A percentile compares a stretch with the other conserved stretches of the same genome.
Evolutionary conservation across 345 rosid species (phyloP).

Genomic region (Psidium friedrichsthalianum): DNA sequence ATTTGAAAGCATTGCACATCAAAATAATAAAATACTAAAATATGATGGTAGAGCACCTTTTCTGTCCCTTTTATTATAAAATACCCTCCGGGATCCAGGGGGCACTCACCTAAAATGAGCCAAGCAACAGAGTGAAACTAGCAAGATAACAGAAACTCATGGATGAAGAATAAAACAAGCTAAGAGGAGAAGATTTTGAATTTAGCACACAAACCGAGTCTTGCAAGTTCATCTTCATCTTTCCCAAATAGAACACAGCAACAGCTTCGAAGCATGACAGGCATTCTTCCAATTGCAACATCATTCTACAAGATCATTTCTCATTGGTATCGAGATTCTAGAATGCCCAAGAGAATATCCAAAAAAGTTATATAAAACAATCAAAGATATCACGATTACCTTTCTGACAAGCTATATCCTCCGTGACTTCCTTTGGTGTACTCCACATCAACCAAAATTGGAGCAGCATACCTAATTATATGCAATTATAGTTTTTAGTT

Average conservation of each 20-base stretch:
- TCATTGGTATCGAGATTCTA: background rate
- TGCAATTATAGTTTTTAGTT: background rate
- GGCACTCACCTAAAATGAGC: conserved; percentile 75
- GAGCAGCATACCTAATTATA: conserved; percentile 65
- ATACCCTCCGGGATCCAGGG: conserved; percentile 96
- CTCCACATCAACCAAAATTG: conserved; percentile 65
- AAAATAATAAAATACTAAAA: background rate
- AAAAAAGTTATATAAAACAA: background rate
- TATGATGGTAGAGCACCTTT: conserved; percentile 34
- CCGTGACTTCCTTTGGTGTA: conserved; percentile 46
- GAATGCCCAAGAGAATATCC: background rate
- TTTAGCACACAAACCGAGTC: conserved; percentile 47
- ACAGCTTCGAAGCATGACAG: conserved; percentile 81
- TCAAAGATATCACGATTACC: conserved; percentile 26
- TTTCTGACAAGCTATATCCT: conserved; percentile 15
- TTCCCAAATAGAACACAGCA: conserved; percentile 65
- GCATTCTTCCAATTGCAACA: conserved; percentile 74
- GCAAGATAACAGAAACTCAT: background rate
- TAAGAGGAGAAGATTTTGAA: background rate
- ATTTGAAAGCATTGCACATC: background rate
- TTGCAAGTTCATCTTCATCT: conserved; percentile 91
- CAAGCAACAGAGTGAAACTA: background rate
- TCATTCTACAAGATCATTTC: conserved; percentile 31
- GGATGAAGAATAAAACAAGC: background rate
- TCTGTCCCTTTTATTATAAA: conserved; percentile 83